A percentile compares a stretch with the other conserved stretches of the same genome.
Conservation (phyloP, 1,284 basidiomycete species). For the Polyporus tsugae region DNA sequence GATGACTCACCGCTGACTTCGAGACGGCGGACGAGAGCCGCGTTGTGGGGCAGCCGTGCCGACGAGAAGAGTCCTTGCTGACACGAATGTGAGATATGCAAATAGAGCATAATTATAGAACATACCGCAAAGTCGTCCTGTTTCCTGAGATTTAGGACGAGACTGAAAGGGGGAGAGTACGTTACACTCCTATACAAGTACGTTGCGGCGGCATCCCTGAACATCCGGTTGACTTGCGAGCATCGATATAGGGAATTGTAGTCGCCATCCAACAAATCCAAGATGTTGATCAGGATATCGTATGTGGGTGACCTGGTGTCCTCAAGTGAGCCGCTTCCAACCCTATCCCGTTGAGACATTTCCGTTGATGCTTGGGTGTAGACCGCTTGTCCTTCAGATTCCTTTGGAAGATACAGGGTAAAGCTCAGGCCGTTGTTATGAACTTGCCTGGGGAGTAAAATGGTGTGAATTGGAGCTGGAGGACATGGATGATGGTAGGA, state of each 20-base stretch:
- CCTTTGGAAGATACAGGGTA: neutral
- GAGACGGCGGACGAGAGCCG: conserved; percentile 48
- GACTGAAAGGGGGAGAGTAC: conserved; percentile 47
- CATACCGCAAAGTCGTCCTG: conserved; percentile 45
- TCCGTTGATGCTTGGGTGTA: neutral
- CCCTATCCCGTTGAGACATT: neutral
- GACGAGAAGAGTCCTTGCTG: conserved; percentile 46
- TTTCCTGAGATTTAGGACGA: conserved; percentile 47
- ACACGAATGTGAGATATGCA: neutral
- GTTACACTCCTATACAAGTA: conserved; percentile 53
- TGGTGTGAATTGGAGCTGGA: no score
- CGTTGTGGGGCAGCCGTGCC: conserved; percentile 50
- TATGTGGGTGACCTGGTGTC: conserved; percentile 27
- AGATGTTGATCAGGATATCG: conserved; percentile 50
- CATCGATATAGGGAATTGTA: conserved; percentile 46
- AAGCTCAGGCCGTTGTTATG: no score
- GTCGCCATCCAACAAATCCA: conserved; percentile 46
- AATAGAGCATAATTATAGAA: neutral
- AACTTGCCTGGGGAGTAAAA: no score
- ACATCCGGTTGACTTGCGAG: conserved; percentile 52
- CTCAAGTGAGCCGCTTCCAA: neutral
- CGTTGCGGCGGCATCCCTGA: conserved; percentile 50
- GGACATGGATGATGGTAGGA: no score
- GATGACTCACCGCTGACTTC: conserved; percentile 52
- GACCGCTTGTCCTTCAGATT: neutral